Evolutionary conservation across 352 stramenopile species (phyloP).

Genomic region (Phytophthora palmivora): DNA sequence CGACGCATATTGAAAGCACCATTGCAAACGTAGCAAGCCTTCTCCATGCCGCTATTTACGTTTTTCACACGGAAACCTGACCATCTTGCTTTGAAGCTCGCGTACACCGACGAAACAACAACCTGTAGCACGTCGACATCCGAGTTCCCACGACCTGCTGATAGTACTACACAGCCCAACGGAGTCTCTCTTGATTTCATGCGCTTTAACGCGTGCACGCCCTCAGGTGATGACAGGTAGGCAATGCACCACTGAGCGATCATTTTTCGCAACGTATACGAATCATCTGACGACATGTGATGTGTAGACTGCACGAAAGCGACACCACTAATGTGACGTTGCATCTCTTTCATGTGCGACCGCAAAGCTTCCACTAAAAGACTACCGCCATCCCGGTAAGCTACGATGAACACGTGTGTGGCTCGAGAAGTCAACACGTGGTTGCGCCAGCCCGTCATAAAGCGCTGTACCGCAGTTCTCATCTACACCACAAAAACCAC

Average conservation of each 20-base stretch:
- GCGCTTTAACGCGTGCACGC: conserved; percentile 48
- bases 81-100: conserved; percentile 76
- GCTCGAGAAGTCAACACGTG: conserved; percentile 68
- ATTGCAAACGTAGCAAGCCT: conserved; percentile 71
- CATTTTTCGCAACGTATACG: conserved; percentile 72
- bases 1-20: conserved; percentile 76
- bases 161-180: conserved; percentile 65
- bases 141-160: conserved; percentile 45
- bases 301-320: conserved; percentile 74
- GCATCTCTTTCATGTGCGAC: conserved; percentile 67
- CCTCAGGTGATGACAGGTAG: conserved; percentile 53
- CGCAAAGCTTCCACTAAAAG: conserved; percentile 67
- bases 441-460: conserved; percentile 79
- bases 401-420: conserved; percentile 73
- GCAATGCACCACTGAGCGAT: conserved; percentile 72
- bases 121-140: conserved; percentile 63
- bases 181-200: conserved; percentile 64
- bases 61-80: conserved; percentile 81
- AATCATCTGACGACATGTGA: conserved; percentile 57
- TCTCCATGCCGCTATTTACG: conserved; percentile 75
- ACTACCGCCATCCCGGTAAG: conserved; percentile 61
- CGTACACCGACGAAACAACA: conserved; percentile 63
- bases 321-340: conserved; percentile 72
- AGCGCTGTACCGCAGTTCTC: conserved; percentile 57
- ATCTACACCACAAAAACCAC: conserved; percentile 45